phyloP scores from a whole-genome alignment of 2,329 filamentous ascomycete species.

The Aspergillus carbonarius region DNA sequence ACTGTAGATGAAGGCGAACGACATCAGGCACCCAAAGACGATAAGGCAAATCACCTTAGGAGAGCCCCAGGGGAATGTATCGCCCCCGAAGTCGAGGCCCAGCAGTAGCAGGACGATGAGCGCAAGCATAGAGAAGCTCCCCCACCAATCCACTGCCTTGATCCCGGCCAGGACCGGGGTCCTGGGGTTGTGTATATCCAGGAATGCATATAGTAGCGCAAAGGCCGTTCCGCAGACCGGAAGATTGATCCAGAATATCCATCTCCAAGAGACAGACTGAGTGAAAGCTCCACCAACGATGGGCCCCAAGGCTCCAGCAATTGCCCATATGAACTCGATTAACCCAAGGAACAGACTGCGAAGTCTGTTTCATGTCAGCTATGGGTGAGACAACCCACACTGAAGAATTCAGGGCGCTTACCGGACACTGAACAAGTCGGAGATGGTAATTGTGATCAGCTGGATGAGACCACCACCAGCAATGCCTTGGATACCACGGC shows the following conservation, averaged over 20 bases:
- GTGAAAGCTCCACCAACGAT: slow-evolving; percentile 54
- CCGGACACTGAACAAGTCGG: slow-evolving; percentile 56
- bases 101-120: slow-evolving; percentile 54
- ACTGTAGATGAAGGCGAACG: slow-evolving; percentile 56
- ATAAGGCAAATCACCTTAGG: slow-evolving; percentile 57
- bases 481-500: slow-evolving; percentile 54
- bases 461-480: slow-evolving; percentile 55
- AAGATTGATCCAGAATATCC: slow-evolving; percentile 58
- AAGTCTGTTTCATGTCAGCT: slow-evolving; percentile 30
- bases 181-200: slow-evolving; percentile 57
- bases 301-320: slow-evolving; percentile 55
- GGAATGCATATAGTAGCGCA: slow-evolving; percentile 50
- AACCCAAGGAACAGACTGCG: slow-evolving; percentile 53
- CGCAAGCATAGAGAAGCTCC: slow-evolving; percentile 52
- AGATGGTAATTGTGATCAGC: slow-evolving; percentile 55
- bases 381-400: neutral
- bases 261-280: slow-evolving; percentile 48
- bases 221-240: slow-evolving; percentile 53
- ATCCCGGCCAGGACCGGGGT: slow-evolving; percentile 52
- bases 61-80: slow-evolving; percentile 54
- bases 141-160: slow-evolving; percentile 55
- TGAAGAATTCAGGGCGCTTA: slow-evolving; percentile 10
- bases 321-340: slow-evolving; percentile 55
- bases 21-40: slow-evolving; percentile 51
- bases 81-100: slow-evolving; percentile 56